Conservation (phyloP, 2,329 filamentous ascomycete genomes). For the Coleophoma crateriformis region DNA sequence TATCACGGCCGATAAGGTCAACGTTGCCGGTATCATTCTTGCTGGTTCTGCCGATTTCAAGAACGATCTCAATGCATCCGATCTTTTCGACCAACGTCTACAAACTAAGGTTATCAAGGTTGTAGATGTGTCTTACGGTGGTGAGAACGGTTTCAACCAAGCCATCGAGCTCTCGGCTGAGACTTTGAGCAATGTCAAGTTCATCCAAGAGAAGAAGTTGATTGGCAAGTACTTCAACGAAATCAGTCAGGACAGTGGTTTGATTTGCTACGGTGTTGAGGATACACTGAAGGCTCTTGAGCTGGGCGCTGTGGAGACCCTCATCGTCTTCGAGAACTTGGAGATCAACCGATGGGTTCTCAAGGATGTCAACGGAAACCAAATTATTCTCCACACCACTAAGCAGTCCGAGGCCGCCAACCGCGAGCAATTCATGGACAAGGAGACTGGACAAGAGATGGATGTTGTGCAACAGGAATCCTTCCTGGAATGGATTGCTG, state of each 20-base stretch:
- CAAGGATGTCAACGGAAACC: constrained; percentile 68
- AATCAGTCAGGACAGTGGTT: constrained; percentile 95
- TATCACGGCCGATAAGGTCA: constrained; percentile 97
- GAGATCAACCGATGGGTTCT: constrained; percentile 90
- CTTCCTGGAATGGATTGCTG: constrained; percentile 99
- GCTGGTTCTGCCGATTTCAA: constrained; percentile 99
- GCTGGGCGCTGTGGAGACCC: constrained; percentile 85
- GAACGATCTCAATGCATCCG: constrained; percentile 95
- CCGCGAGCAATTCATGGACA: constrained; percentile 88
- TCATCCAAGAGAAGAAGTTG: constrained; percentile 99
- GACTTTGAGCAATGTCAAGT: constrained; percentile 98
- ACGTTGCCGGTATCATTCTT: constrained; percentile 90
- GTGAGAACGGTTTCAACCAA: constrained; percentile 99
- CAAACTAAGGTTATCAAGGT: constrained; percentile 97
- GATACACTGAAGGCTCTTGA: constrained; percentile 97
- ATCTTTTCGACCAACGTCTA: constrained; percentile 92
- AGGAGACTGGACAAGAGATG: constrained; percentile 95
- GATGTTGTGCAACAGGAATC: constrained; percentile 81
- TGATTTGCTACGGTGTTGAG: constrained; percentile 96
- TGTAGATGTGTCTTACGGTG: constrained; percentile 97
- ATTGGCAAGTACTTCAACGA: constrained; percentile 99
- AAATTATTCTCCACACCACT: constrained; percentile 79
- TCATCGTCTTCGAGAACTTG: constrained; percentile 97
- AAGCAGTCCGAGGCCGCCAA: constrained; percentile 74
- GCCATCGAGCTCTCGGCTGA: constrained; percentile 93